Conservation (phyloP, 495 filamentous ascomycete genomes). For the Tuber brumale region DNA sequence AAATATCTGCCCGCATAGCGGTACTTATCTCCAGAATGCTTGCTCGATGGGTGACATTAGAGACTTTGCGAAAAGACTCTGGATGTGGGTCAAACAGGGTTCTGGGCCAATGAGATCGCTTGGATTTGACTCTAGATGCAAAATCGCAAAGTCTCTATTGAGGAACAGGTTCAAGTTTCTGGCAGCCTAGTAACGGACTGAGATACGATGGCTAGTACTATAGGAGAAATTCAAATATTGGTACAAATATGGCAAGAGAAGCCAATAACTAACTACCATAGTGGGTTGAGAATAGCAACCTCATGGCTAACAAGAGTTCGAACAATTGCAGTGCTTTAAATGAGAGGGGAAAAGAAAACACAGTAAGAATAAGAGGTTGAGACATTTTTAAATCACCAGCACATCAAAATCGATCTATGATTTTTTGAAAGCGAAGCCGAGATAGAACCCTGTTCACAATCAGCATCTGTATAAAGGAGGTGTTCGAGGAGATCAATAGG, state of each 20-base stretch:
- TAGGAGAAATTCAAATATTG: conserved; percentile 12
- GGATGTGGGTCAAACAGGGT: too few species aligned
- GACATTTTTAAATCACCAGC: conserved; percentile 2
- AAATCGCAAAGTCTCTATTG: too few species aligned
- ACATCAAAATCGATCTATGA: conserved; percentile 12
- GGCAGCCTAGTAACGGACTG: not conserved
- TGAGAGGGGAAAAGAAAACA: not conserved
- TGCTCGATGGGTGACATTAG: not conserved
- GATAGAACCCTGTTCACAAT: conserved; percentile 29
- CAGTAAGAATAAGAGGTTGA: not conserved
- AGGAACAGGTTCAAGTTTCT: not conserved
- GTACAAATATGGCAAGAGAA: conserved; percentile 11
- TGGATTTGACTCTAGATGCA: too few species aligned
- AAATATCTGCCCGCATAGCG: not conserved
- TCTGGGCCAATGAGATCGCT: too few species aligned
- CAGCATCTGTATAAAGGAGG: conserved; percentile 1
- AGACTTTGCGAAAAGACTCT: too few species aligned
- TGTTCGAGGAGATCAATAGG: not conserved
- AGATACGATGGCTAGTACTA: not conserved
- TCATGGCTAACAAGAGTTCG: not conserved
- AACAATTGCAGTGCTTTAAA: not conserved
- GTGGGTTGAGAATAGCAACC: not conserved
- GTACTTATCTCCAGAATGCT: not conserved
- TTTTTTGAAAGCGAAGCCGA: conserved; percentile 41
- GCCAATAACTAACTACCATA: not conserved